phyloP scores from a whole-genome alignment of 2,329 filamentous ascomycete species.

The Lecanoromycetidae sp. region DNA sequence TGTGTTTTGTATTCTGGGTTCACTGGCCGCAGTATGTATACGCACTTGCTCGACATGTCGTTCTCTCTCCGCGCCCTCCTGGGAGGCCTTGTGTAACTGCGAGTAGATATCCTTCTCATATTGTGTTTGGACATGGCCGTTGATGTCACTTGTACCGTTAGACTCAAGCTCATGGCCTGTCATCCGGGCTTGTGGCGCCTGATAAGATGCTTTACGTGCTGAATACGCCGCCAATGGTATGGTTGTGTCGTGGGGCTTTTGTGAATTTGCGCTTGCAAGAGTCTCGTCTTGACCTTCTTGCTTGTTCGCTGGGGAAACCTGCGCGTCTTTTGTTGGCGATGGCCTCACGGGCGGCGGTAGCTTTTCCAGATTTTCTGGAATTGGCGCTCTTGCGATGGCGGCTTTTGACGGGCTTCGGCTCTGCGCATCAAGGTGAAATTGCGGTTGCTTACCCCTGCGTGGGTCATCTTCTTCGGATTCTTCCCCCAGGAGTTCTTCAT shows the following conservation, averaged over 20 bases:
- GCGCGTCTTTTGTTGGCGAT: neutral
- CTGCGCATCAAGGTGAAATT: neutral
- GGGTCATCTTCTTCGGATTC: constrained; percentile 14
- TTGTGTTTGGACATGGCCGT: neutral
- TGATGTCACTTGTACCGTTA: neutral
- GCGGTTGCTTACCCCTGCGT: neutral
- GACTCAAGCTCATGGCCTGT: neutral
- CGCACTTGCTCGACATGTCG: neutral
- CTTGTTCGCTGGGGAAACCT: neutral
- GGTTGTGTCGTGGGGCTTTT: neutral
- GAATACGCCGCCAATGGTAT: neutral
- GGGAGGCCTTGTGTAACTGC: constrained; percentile 6
- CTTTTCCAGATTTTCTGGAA: neutral
- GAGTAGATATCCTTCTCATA: constrained; percentile 9
- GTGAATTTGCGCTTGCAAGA: neutral
- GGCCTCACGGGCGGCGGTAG: neutral
- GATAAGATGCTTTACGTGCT: neutral
- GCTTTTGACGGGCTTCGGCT: neutral
- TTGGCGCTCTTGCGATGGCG: neutral
- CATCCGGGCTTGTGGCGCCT: constrained; percentile 5
- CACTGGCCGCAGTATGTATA: constrained; percentile 9
- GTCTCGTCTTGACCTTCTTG: neutral
- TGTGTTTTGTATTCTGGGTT: neutral
- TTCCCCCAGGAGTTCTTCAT: constrained; percentile 17
- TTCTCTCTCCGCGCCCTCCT: neutral